A percentile compares a stretch with the other conserved stretches of the same genome.
phyloP scores from a whole-genome alignment of 495 filamentous ascomycete species.

The Entonaema liquescens region DNA sequence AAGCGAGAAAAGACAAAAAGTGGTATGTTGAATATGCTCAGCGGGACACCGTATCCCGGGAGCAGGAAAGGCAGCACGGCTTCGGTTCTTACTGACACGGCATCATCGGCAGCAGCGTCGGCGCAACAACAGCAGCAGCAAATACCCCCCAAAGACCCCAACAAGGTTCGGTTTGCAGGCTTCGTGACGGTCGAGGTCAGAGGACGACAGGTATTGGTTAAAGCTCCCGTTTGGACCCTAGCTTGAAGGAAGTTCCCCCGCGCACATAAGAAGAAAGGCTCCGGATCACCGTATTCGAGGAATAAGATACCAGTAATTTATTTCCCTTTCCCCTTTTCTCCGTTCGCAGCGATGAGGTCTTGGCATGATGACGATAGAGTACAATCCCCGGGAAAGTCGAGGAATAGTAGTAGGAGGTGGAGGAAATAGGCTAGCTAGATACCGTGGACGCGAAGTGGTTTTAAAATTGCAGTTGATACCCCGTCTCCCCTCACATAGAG shows the following conservation, averaged over 20 bases:
- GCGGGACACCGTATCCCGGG: constrained; percentile 42
- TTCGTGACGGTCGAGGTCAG: constrained; percentile 89
- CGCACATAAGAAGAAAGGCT: neutral
- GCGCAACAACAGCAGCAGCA: constrained; percentile 24
- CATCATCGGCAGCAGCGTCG: constrained; percentile 52
- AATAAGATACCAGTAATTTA: constrained; percentile 10
- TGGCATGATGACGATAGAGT: neutral
- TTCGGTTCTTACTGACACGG: constrained; percentile 46
- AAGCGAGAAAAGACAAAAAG: constrained; percentile 51
- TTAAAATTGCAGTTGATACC: neutral
- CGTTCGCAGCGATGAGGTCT: neutral
- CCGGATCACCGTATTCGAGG: neutral
- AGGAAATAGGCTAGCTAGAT: neutral
- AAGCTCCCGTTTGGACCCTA: constrained; percentile 87
- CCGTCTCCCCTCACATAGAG: neutral
- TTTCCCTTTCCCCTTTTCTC: constrained; percentile 26
- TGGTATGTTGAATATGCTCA: constrained; percentile 47
- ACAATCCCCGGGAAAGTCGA: neutral
- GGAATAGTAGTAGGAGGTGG: neutral
- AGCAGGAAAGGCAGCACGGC: constrained; percentile 52
- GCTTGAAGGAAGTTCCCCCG: constrained; percentile 41
- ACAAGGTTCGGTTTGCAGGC: constrained; percentile 79
- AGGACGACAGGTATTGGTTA: constrained; percentile 81
- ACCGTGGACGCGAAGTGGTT: neutral
- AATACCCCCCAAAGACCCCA: constrained; percentile 51